Evolutionary conservation across 2,329 filamentous ascomycete genomes (phyloP).

Genomic region (Talaromyces funiculosus): DNA sequence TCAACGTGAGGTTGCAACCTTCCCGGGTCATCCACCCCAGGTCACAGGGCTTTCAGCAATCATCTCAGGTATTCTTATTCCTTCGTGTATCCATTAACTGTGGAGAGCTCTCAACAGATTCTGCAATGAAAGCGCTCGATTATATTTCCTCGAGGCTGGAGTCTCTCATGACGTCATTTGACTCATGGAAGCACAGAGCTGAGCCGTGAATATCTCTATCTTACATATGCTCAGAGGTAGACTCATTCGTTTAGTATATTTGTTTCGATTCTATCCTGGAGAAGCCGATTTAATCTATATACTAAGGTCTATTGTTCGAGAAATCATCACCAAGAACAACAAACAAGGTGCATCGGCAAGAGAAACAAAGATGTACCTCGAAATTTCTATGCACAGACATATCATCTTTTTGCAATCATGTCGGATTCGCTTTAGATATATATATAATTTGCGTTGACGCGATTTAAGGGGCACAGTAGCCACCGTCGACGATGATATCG

Average conservation of each 20-base stretch:
- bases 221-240: not conserved
- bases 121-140: not conserved
- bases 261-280: not conserved
- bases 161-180: constrained; percentile 1
- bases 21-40: not conserved
- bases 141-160: not conserved
- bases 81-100: not conserved
- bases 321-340: not conserved
- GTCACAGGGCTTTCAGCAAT: not conserved
- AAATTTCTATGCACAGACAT: not conserved
- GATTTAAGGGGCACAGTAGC: constrained; percentile 34
- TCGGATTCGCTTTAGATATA: not conserved
- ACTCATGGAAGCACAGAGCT: not conserved
- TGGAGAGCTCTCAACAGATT: not conserved
- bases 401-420: not conserved
- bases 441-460: not conserved
- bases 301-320: not conserved
- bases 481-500: constrained; percentile 45
- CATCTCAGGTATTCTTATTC: not conserved
- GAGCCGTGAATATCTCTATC: not conserved
- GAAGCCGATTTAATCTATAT: not conserved
- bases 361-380: not conserved
- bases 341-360: not conserved
- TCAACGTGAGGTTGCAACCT: not conserved
- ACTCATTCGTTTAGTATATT: not conserved